A percentile compares a stretch with the other conserved stretches of the same genome.
phyloP scores from a whole-genome alignment of 2,329 filamentous ascomycete species.

The Xylariaceae sp. region DNA sequence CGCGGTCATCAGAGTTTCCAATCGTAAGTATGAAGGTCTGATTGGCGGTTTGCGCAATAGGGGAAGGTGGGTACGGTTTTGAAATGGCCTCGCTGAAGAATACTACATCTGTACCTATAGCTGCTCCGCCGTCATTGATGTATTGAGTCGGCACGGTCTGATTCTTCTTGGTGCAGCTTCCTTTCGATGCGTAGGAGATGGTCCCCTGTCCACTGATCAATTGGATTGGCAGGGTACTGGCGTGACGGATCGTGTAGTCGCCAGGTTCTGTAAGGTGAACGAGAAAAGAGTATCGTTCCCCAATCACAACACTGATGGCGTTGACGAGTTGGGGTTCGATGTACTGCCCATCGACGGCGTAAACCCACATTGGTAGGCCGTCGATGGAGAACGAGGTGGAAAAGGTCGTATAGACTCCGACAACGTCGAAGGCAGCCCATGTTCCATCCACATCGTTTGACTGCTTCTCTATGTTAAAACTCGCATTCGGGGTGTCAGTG shows the following conservation, averaged over 20 bases:
- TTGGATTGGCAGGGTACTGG: slow-evolving; percentile 18
- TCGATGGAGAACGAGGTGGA: slow-evolving; percentile 47
- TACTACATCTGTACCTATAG: neutral
- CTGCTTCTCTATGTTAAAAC: slow-evolving; percentile 13
- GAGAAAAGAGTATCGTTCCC: slow-evolving; percentile 51
- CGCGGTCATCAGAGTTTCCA: slow-evolving; percentile 35
- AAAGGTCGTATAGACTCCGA: slow-evolving; percentile 47
- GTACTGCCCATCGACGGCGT: slow-evolving; percentile 52
- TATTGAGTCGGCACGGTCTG: neutral
- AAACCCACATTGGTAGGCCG: slow-evolving; percentile 50
- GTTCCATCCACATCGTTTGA: slow-evolving; percentile 20
- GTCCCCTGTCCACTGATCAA: slow-evolving; percentile 7
- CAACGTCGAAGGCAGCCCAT: slow-evolving; percentile 54
- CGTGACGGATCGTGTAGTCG: slow-evolving; percentile 52
- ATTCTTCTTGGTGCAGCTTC: neutral
- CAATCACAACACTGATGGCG: slow-evolving; percentile 45
- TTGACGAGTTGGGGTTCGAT: slow-evolving; percentile 49
- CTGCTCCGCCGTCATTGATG: slow-evolving; percentile 27
- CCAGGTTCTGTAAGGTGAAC: slow-evolving; percentile 43
- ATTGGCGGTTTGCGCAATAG: slow-evolving; percentile 40
- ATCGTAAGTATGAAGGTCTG: slow-evolving; percentile 40
- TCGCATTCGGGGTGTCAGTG: slow-evolving; percentile 18
- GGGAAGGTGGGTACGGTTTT: slow-evolving; percentile 30
- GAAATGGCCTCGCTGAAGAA: neutral
- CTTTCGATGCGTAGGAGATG: neutral